Conservation (phyloP, 2,329 filamentous ascomycete genomes). For the Colletotrichum abscissum region DNA sequence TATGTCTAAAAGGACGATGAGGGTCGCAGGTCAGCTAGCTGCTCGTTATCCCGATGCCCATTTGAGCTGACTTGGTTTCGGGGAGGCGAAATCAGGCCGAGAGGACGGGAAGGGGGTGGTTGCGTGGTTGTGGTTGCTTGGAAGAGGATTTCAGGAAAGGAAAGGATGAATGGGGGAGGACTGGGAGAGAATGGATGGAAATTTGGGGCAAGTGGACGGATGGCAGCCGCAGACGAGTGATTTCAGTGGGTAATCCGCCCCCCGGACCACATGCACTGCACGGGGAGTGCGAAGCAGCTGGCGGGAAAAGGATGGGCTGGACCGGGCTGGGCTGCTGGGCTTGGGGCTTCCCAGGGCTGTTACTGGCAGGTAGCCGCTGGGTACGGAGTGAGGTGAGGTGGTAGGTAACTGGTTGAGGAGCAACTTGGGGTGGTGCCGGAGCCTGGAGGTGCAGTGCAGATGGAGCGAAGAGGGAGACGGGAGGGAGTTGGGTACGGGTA, state of each 20-base stretch:
- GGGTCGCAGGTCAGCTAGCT: constrained; percentile 30
- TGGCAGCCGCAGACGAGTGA: constrained; percentile 33
- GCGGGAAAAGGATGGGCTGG: constrained; percentile 28
- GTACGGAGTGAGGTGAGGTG: not conserved
- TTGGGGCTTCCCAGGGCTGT: constrained; percentile 12
- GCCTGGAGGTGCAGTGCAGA: constrained; percentile 24
- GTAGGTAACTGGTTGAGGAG: no score
- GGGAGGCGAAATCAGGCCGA: constrained; percentile 30
- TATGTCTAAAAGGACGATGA: constrained; percentile 21
- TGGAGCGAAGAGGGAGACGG: constrained; percentile 12
- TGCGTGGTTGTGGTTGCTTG: constrained; percentile 24
- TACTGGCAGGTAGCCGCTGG: constrained; percentile 20
- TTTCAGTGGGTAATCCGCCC: constrained; percentile 32
- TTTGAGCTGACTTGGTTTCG: constrained; percentile 30
- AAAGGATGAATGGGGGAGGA: constrained; percentile 31
- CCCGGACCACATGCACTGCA: constrained; percentile 33
- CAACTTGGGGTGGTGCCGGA: constrained; percentile 13
- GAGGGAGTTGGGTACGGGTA: not conserved
- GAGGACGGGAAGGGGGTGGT: constrained; percentile 25
- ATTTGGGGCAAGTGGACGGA: constrained; percentile 34
- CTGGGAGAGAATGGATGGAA: constrained; percentile 33
- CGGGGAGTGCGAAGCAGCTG: constrained; percentile 24
- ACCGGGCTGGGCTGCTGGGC: constrained; percentile 29
- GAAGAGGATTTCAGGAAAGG: constrained; percentile 28
- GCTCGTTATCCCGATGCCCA: constrained; percentile 31